phyloP scores from a whole-genome alignment of 1,284 basidiomycete genomes.

The Rhodotorula sp. region DNA sequence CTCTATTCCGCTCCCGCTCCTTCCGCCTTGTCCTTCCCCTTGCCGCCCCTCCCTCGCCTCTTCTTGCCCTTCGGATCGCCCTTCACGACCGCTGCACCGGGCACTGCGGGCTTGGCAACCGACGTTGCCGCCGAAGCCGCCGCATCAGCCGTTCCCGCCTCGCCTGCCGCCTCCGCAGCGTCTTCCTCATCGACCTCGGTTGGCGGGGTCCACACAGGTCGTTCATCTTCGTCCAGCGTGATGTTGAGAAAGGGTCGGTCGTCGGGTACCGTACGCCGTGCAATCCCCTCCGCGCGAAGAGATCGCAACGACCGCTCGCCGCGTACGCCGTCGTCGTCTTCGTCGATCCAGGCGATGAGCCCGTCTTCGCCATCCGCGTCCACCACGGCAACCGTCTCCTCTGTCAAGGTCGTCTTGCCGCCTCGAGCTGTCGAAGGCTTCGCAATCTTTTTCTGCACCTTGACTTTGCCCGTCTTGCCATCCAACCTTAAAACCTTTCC shows the following conservation, averaged over 20 bases:
- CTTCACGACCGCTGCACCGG: not conserved
- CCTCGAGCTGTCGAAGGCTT: not conserved
- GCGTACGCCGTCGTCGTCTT: slow-evolving; percentile 27
- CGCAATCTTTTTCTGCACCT: slow-evolving; percentile 30
- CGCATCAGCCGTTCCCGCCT: not conserved
- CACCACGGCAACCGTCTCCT: slow-evolving; percentile 5
- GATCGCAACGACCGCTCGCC: not conserved
- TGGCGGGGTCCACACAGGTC: slow-evolving; percentile 10
- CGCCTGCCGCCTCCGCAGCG: not conserved
- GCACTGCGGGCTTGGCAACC: not conserved
- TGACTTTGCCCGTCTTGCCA: slow-evolving; percentile 35
- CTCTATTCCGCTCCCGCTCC: not conserved
- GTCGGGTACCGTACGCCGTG: too few species aligned
- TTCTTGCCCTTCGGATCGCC: not conserved
- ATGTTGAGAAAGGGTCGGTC: slow-evolving; percentile 7
- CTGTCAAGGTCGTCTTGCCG: not conserved
- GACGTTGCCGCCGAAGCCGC: too few species aligned
- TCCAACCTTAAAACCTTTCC: slow-evolving; percentile 37
- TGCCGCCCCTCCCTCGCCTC: not conserved
- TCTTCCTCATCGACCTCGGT: not conserved
- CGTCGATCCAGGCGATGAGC: slow-evolving; percentile 21
- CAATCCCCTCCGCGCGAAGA: not conserved
- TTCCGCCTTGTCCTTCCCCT: not conserved
- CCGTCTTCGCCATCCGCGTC: slow-evolving; percentile 11
- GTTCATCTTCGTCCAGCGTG: not conserved